A percentile compares a stretch with the other conserved stretches of the same genome.
phyloP scores from a whole-genome alignment of 2,329 filamentous ascomycete species.

The Ceratocystiopsis brevicomis region DNA sequence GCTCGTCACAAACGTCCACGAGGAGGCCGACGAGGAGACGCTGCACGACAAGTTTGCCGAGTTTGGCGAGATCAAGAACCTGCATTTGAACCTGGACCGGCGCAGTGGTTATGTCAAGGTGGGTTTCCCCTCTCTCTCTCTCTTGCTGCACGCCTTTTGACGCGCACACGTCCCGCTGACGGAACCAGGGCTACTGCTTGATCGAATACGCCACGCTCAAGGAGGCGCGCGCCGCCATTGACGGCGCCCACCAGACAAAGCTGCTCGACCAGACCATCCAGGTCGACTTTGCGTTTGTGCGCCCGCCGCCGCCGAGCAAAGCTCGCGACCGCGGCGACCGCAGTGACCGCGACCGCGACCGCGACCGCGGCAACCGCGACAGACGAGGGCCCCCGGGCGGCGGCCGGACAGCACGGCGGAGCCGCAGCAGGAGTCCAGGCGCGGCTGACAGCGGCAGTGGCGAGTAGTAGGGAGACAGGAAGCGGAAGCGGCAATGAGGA shows the following conservation, averaged over 20 bases:
- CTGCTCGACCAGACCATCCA: conserved; percentile 63
- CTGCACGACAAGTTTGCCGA: conserved; percentile 67
- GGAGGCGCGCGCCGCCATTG: conserved; percentile 66
- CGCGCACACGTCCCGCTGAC: too few relatives aligned
- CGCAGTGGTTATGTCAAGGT: conserved; percentile 79
- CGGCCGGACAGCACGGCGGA: conserved; percentile 14
- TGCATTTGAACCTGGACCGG: conserved; percentile 67
- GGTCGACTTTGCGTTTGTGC: conserved; percentile 73
- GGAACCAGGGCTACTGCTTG: conserved; percentile 73
- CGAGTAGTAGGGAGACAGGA: conserved; percentile 11
- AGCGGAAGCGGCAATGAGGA: background rate
- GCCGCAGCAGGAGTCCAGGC: conserved; percentile 28
- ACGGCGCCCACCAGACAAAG: conserved; percentile 58
- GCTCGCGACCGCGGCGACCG: conserved; percentile 14
- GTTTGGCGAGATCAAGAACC: conserved; percentile 71
- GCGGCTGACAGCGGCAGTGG: conserved; percentile 8
- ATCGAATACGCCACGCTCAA: conserved; percentile 68
- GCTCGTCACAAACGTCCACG: conserved; percentile 71
- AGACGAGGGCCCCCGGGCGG: conserved; percentile 15
- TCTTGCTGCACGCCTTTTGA: too few relatives aligned
- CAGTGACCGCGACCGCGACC: conserved; percentile 17
- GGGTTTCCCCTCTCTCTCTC: conserved; percentile 8
- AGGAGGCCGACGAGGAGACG: conserved; percentile 71
- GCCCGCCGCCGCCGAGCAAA: conserved; percentile 55
- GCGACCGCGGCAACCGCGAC: background rate